These are phyloP conservation scores for Pyrrhoderma noxium DNA, from an alignment of 1,284 basidiomycete genomes.

Conservation along the genomic window DNA sequence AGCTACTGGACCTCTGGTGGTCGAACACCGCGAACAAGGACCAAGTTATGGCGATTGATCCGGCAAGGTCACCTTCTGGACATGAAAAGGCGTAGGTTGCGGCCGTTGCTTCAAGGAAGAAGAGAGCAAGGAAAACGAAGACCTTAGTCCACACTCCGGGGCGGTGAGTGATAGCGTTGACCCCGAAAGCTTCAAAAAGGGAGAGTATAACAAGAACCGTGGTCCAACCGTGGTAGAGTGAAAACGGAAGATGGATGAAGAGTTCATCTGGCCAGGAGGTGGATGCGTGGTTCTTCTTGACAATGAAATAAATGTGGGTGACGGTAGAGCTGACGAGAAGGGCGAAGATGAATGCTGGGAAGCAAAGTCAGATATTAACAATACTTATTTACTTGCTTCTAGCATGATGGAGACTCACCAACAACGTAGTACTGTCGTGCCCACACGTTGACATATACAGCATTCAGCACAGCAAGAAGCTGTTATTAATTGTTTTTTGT, in stretches of 20 bases:
- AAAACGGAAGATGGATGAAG: constrained; percentile 83
- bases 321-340: constrained; percentile 79
- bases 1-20: constrained; percentile 53
- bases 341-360: constrained; percentile 71
- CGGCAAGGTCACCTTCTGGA: constrained; percentile 85
- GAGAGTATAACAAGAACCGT: constrained; percentile 86
- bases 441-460: constrained; percentile 82
- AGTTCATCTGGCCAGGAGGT: constrained; percentile 66
- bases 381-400: too few species aligned
- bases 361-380: neutral
- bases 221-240: constrained; percentile 92
- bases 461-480: constrained; percentile 75
- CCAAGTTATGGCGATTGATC: constrained; percentile 80
- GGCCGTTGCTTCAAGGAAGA: constrained; percentile 92
- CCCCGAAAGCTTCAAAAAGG: constrained; percentile 87
- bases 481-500: too few species aligned
- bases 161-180: constrained; percentile 54
- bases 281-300: constrained; percentile 77
- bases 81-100: constrained; percentile 88
- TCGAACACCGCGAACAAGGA: constrained; percentile 80
- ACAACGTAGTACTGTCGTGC: constrained; percentile 63
- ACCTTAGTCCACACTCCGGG: constrained; percentile 89
- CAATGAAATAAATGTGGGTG: constrained; percentile 88
- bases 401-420: constrained; percentile 36
- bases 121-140: constrained; percentile 86